Conservation (phyloP, 257 asterid genomes). For the Oldenlandia corymbosa region DNA sequence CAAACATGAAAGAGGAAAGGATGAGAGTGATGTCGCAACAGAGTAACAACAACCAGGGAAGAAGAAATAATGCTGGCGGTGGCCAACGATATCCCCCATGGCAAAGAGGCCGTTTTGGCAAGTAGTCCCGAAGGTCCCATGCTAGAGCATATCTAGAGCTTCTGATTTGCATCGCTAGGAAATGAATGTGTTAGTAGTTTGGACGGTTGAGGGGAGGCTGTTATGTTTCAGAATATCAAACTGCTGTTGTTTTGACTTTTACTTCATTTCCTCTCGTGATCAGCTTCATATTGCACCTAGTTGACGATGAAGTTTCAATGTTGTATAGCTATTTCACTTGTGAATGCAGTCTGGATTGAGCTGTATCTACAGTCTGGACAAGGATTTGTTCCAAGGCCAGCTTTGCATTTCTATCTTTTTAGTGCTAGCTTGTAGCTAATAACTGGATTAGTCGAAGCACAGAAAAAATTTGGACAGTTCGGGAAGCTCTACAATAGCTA, state of each 20-base stretch:
- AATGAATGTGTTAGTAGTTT: not conserved
- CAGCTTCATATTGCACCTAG: not conserved
- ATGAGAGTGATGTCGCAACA: conserved; percentile 47
- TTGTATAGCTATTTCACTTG: conserved; percentile 1
- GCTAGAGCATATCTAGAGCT: conserved; percentile 1
- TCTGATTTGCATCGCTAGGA: not conserved
- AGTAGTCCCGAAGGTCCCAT: conserved; percentile 19
- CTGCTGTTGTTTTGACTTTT: not conserved
- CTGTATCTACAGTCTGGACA: too few species aligned
- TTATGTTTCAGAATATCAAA: not conserved
- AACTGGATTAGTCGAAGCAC: too few species aligned
- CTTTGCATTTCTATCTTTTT: too few species aligned
- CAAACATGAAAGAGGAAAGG: conserved; percentile 84
- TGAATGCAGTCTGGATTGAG: too few species aligned
- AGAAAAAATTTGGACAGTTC: too few species aligned
- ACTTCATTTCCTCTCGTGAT: not conserved
- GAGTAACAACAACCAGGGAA: conserved; percentile 19
- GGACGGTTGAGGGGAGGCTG: too few species aligned
- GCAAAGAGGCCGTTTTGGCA: conserved; percentile 53
- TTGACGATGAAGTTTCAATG: not conserved
- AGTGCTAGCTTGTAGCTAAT: too few species aligned
- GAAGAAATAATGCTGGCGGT: conserved; percentile 55
- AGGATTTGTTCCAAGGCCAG: too few species aligned
- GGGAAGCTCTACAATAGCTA: too few species aligned
- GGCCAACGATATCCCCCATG: conserved; percentile 54